A percentile compares a stretch with the other conserved stretches of the same genome.
Conservation (phyloP, 768 basidiomycete species). For the Pleurotus tuber-regium region DNA sequence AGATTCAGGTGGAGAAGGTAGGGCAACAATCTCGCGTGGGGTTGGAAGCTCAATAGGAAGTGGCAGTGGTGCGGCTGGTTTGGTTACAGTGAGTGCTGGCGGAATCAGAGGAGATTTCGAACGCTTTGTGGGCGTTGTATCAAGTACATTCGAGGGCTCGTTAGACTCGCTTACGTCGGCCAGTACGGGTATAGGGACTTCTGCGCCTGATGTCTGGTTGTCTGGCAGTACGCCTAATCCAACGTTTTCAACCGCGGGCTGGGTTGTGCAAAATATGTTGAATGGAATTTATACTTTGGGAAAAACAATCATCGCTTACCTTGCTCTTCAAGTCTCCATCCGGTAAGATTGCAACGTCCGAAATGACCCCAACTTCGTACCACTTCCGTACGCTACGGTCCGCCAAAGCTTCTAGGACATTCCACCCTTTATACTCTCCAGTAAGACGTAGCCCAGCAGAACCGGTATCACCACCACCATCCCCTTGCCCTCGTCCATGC, state of each 20-base stretch:
- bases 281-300: neutral
- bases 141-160: constrained; percentile 25
- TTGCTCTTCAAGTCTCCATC: constrained; percentile 45
- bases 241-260: constrained; percentile 11
- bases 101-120: constrained; percentile 24
- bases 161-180: constrained; percentile 36
- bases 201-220: constrained; percentile 26
- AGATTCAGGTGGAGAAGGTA: constrained; percentile 44
- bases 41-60: constrained; percentile 67
- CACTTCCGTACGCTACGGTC: constrained; percentile 86
- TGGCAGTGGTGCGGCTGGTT: constrained; percentile 59
- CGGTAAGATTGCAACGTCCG: constrained; percentile 40
- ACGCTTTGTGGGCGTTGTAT: constrained; percentile 14
- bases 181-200: constrained; percentile 65
- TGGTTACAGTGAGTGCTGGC: constrained; percentile 63
- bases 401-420: constrained; percentile 89
- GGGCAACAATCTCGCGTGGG: constrained; percentile 50
- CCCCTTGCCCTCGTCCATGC: constrained; percentile 71
- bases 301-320: constrained; percentile 29
- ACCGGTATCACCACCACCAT: constrained; percentile 75
- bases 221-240: constrained; percentile 2
- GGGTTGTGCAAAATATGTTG: constrained; percentile 7
- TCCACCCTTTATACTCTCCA: constrained; percentile 92
- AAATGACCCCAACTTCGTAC: constrained; percentile 75
- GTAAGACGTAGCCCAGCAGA: constrained; percentile 66